Evolutionary conservation across 2,329 filamentous ascomycete species (phyloP).

Genomic region (Amauroascus niger): DNA sequence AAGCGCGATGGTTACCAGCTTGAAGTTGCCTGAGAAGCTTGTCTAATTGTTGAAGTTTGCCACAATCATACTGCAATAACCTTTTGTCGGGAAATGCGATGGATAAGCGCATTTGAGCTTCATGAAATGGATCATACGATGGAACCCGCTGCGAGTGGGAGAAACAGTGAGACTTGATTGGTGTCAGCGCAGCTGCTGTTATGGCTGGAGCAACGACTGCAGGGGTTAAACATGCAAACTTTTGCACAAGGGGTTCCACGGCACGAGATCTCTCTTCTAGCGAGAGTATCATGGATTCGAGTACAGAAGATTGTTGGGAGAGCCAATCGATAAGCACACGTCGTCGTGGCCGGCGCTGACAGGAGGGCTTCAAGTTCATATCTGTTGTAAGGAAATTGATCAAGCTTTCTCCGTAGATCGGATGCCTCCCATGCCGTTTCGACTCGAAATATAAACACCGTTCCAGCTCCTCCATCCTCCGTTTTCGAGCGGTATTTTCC

Average conservation of each 20-base stretch:
- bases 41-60: slow-evolving; percentile 86
- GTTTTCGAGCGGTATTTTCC: slow-evolving; percentile 60
- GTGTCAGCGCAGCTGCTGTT: slow-evolving; percentile 56
- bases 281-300: slow-evolving; percentile 56
- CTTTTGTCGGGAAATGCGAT: slow-evolving; percentile 96
- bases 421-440: slow-evolving; percentile 66
- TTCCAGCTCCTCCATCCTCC: slow-evolving; percentile 66
- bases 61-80: slow-evolving; percentile 94
- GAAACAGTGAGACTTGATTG: slow-evolving; percentile 45
- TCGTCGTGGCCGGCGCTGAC: slow-evolving; percentile 52
- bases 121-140: slow-evolving; percentile 75
- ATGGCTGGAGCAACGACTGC: slow-evolving; percentile 75
- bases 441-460: slow-evolving; percentile 72
- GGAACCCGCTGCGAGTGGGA: slow-evolving; percentile 43
- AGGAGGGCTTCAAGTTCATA: slow-evolving; percentile 49
- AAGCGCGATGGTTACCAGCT: slow-evolving; percentile 77
- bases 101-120: slow-evolving; percentile 80
- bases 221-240: slow-evolving; percentile 88
- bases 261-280: slow-evolving; percentile 61
- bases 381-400: slow-evolving; percentile 63
- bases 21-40: slow-evolving; percentile 77
- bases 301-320: slow-evolving; percentile 52
- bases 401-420: slow-evolving; percentile 72
- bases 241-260: slow-evolving; percentile 66
- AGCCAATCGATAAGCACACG: slow-evolving; percentile 63